Conservation (phyloP, 2,329 filamentous ascomycete genomes). For the Talaromyces sp. region DNA sequence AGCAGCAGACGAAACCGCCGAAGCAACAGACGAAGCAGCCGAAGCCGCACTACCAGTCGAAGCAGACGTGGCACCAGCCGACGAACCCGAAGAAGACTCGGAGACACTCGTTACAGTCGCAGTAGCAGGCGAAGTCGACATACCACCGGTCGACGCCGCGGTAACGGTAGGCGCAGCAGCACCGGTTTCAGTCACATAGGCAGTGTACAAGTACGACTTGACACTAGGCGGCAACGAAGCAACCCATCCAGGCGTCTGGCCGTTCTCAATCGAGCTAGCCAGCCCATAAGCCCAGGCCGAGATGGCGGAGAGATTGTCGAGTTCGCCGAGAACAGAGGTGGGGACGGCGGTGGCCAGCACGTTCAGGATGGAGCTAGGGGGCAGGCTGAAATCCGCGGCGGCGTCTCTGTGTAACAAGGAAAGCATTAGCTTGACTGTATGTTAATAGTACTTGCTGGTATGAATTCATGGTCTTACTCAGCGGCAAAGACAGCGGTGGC, state of each 20-base stretch:
- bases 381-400: background rate
- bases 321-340: background rate
- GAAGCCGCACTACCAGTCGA: slow-evolving; percentile 14
- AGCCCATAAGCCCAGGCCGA: background rate
- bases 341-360: slow-evolving; percentile 11
- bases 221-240: slow-evolving; percentile 4
- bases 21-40: slow-evolving; percentile 12
- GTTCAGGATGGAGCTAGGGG: slow-evolving; percentile 8
- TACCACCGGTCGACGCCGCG: background rate
- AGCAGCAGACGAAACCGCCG: background rate
- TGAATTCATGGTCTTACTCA: background rate
- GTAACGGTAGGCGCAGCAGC: too few species aligned
- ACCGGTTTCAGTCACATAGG: background rate
- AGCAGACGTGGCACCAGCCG: background rate
- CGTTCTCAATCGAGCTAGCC: background rate
- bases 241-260: slow-evolving; percentile 5
- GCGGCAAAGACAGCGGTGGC: background rate
- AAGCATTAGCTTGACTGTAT: background rate
- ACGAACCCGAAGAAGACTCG: slow-evolving; percentile 9
- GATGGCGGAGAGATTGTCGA: background rate
- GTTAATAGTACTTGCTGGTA: background rate
- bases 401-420: background rate
- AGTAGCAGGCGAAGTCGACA: background rate
- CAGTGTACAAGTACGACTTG: slow-evolving; percentile 4
- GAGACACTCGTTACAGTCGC: slow-evolving; percentile 7